Evolutionary conservation across 129 eudicot species (phyloP).

Genomic region (Centaurea solstitialis): DNA sequence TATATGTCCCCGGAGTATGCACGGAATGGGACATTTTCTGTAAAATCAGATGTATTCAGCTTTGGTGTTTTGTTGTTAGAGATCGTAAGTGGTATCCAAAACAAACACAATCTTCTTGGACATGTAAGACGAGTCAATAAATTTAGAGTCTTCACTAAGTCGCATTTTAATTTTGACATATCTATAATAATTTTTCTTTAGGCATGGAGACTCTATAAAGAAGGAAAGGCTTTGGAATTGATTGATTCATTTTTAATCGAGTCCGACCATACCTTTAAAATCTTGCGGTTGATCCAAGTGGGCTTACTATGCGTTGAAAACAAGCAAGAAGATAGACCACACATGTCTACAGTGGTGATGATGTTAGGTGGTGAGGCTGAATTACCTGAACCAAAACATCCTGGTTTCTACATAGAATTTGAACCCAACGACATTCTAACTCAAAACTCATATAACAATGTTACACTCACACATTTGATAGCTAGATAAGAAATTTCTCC

Average conservation of each 20-base stretch:
- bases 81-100: constrained; percentile 35
- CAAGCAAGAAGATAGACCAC: constrained; percentile 25
- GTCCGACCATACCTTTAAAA: not conserved
- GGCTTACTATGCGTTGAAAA: constrained; percentile 31
- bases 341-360: constrained; percentile 21
- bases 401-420: constrained; percentile 15
- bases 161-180: not conserved
- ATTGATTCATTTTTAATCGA: not conserved
- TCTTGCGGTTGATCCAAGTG: constrained; percentile 17
- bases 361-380: constrained; percentile 23
- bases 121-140: constrained; percentile 17
- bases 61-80: constrained; percentile 37
- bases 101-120: constrained; percentile 34
- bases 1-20: constrained; percentile 43
- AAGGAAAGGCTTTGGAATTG: constrained; percentile 18
- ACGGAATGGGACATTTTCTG: constrained; percentile 25
- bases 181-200: not conserved
- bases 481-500: too few relatives aligned
- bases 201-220: constrained; percentile 30
- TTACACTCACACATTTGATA: not conserved
- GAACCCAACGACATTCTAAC: not conserved
- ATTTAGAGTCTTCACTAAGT: not conserved
- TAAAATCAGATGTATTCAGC: constrained; percentile 36
- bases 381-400: constrained; percentile 7
- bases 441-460: not conserved